Evolutionary conservation across 805 yeast genomes (phyloP).

Genomic region (Candida rishiriensis): DNA sequence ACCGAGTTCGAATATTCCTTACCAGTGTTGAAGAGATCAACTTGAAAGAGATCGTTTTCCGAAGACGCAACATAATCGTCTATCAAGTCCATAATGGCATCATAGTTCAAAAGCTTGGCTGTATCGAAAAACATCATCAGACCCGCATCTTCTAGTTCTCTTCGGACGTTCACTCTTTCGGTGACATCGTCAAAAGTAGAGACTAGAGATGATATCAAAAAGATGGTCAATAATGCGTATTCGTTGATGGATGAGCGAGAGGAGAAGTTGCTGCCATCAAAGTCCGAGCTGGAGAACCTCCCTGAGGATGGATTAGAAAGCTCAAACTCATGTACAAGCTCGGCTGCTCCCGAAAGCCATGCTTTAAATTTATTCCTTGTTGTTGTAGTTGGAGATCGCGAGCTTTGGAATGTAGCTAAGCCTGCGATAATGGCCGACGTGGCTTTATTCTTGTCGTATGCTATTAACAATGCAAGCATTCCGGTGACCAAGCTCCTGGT

Average conservation of each 20-base stretch:
- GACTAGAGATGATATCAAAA: slow-evolving; percentile 63
- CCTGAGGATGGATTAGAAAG: slow-evolving; percentile 3
- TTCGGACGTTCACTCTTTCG: slow-evolving; percentile 54
- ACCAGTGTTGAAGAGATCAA: slow-evolving; percentile 8
- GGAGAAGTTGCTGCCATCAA: slow-evolving; percentile 7
- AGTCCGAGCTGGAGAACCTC: slow-evolving; percentile 4
- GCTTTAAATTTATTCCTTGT: slow-evolving; percentile 7
- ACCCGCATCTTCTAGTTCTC: slow-evolving; percentile 55
- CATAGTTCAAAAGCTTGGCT: slow-evolving; percentile 50
- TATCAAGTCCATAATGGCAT: slow-evolving; percentile 61
- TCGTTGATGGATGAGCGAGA: slow-evolving; percentile 36
- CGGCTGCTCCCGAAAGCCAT: slow-evolving; percentile 18
- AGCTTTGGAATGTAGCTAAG: background rate
- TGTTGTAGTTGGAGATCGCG: background rate
- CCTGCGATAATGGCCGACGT: slow-evolving; percentile 11
- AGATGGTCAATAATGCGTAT: slow-evolving; percentile 65
- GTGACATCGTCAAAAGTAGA: slow-evolving; percentile 31
- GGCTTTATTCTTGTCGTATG: slow-evolving; percentile 17
- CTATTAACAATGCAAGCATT: slow-evolving; percentile 49
- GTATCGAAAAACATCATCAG: slow-evolving; percentile 46
- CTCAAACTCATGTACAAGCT: slow-evolving; percentile 10
- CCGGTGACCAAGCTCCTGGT: slow-evolving; percentile 82
- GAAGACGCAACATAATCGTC: slow-evolving; percentile 53
- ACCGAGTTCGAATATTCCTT: background rate
- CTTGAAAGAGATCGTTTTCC: slow-evolving; percentile 39